Conservation (phyloP, 2,329 filamentous ascomycete genomes). For the Alternaria dauci region DNA sequence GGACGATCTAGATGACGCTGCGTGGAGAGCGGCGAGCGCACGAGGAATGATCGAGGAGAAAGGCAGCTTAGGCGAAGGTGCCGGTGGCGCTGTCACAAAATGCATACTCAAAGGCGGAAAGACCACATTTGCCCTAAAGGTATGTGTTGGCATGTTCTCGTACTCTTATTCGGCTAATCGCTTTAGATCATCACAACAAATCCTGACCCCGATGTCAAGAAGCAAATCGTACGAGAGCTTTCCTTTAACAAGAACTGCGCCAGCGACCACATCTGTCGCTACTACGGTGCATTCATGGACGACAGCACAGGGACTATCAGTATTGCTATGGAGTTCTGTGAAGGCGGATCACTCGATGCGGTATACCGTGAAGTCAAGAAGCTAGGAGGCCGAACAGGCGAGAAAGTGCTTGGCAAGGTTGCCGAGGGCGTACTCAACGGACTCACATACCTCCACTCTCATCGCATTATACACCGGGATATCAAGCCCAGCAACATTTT, state of each 20-base stretch:
- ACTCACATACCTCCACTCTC: conserved; percentile 90
- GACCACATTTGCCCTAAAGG: conserved; percentile 95
- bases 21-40: conserved; percentile 91
- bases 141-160: conserved; percentile 49
- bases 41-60: conserved; percentile 88
- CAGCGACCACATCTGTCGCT: conserved; percentile 94
- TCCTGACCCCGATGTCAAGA: conserved; percentile 96
- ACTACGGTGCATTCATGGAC: conserved; percentile 97
- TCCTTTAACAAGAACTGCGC: conserved; percentile 98
- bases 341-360: conserved; percentile 93
- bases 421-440: conserved; percentile 94
- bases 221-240: conserved; percentile 94
- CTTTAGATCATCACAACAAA: conserved; percentile 90
- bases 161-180: conserved; percentile 19
- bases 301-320: conserved; percentile 96
- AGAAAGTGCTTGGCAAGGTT: conserved; percentile 96
- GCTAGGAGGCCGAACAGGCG: conserved; percentile 89
- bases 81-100: conserved; percentile 92
- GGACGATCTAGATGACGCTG: conserved; percentile 92
- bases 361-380: conserved; percentile 98
- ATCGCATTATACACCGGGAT: conserved; percentile 97
- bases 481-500: conserved; percentile 99
- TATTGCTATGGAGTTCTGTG: conserved; percentile 99
- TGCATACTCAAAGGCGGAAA: conserved; percentile 90
- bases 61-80: conserved; percentile 90